Evolutionary conservation across 1,139 yeast genomes (phyloP), one percentile per base, ranked within the genome.

Genomic region (Fermentozyma sake): DNA sequence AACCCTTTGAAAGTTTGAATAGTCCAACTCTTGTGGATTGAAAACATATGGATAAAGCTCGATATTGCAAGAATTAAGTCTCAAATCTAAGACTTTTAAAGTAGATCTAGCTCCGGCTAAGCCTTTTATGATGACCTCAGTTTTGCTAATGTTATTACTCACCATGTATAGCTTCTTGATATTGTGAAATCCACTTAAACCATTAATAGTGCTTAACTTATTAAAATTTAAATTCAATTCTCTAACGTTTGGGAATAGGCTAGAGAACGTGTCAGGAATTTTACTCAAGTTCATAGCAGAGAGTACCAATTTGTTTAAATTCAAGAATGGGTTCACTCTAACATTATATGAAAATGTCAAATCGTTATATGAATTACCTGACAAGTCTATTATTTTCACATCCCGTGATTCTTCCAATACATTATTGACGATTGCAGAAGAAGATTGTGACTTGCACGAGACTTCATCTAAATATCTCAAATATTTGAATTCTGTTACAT

Each of bases 1-100:
- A 3, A 20, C 21, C 22, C 31, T 37, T 19, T 33, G 41, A 16
- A 34, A 23, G 18, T 37, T 37, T 11, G 47, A 44, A 24, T 42
- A 41, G 14, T 57, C 63, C 12, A 58, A 39, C 35, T 70, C 75
- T 11, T 64, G 58, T 3, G 72, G 68, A 35, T 63, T 65, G 46
- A 73, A 73, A 2, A 74, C 71, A 41, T 60, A 72, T 1, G 79
- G 77, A 42, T 75, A 74, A 24, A 71, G 56, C 9, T 61, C 66
- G 19, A 54, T 50, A 22, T 67, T 73, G 22, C 72, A 41, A 7
- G 76, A 68, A 39, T 76, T 76, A 32, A 72, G 64, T 29, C 80
- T 53, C 24, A 72, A 39, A 44, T 75, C 81, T 12, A 75, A 43
- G 7, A 59, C 50, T 31, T 48, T 55, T 32, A 75, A 47, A 2